These are phyloP conservation scores for Chlorella vulgaris DNA, from an alignment of 139 green algal species.

Conservation along the genomic window DNA sequence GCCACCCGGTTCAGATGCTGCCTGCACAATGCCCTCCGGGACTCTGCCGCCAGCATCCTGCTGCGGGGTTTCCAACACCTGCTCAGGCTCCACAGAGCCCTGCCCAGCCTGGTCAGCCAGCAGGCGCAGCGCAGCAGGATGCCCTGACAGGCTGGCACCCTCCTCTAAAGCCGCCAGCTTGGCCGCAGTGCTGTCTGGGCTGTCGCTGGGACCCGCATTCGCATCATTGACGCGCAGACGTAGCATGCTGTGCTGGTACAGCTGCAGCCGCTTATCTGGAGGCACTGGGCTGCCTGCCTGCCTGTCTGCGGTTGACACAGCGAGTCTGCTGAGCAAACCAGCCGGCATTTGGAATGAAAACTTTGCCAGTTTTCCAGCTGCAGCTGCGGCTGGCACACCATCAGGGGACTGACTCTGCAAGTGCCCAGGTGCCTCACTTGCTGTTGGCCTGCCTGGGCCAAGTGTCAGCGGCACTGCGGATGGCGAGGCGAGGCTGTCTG, in stretches of 20 bases:
- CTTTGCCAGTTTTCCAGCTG: no score
- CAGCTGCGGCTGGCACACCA: no score
- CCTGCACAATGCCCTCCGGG: not conserved
- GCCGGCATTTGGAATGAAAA: no score
- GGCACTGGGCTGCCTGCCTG: not conserved
- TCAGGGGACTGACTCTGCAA: no score
- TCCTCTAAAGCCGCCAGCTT: not conserved
- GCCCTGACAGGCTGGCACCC: not conserved
- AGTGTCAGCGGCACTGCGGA: no score
- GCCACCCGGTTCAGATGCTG: not conserved
- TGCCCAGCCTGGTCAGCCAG: no score
- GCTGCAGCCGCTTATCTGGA: not conserved
- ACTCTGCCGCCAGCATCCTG: not conserved
- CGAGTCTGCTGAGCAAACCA: no score
- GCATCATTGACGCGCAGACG: constrained; percentile 10
- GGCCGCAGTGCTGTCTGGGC: not conserved
- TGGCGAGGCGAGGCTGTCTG: no score
- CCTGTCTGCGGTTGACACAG: no score
- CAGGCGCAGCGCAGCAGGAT: not conserved
- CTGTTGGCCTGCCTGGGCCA: no score
- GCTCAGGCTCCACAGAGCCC: constrained; percentile 6
- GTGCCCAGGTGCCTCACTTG: no score
- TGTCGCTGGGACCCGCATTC: not conserved
- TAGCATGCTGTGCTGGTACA: constrained; percentile 24
- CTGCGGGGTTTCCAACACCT: not conserved